Evolutionary conservation across 805 yeast genomes (phyloP).

Genomic region (Peterozyma toletana): DNA sequence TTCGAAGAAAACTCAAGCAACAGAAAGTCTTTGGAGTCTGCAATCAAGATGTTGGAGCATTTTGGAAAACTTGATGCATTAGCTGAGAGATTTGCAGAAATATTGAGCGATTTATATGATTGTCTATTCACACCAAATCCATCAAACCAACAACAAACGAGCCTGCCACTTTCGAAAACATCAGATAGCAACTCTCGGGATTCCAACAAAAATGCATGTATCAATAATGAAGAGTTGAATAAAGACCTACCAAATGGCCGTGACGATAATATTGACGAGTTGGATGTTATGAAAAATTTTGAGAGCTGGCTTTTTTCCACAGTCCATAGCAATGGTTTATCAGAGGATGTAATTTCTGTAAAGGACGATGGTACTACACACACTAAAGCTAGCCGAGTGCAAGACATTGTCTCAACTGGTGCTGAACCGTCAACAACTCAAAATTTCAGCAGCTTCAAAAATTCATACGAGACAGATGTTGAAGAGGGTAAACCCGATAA

Average conservation of each 20-base stretch:
- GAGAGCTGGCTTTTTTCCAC: conserved; percentile 10
- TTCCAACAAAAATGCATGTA: conserved; percentile 10
- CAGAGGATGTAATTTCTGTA: too few relatives aligned
- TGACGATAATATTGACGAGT: conserved; percentile 4
- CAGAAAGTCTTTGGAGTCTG: conserved; percentile 11
- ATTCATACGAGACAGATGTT: too few relatives aligned
- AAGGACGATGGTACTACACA: too few relatives aligned
- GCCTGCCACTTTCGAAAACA: too few relatives aligned
- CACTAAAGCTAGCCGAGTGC: too few relatives aligned
- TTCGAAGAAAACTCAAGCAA: conserved; percentile 6
- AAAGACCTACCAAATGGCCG: conserved; percentile 2
- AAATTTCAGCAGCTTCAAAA: too few relatives aligned
- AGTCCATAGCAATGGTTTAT: too few relatives aligned
- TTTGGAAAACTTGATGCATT: conserved; percentile 10
- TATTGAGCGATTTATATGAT: conserved; percentile 2
- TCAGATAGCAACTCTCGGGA: too few relatives aligned
- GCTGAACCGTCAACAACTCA: too few relatives aligned
- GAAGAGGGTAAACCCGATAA: neutral
- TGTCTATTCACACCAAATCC: too few relatives aligned
- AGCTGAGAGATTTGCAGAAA: conserved; percentile 12
- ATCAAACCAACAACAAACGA: too few relatives aligned
- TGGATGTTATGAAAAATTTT: conserved; percentile 10
- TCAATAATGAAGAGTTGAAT: conserved; percentile 6
- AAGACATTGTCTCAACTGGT: too few relatives aligned
- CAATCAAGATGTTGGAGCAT: conserved; percentile 9